Evolutionary conservation across 805 yeast species (phyloP).

Genomic region (Teunomyces kruisii): DNA sequence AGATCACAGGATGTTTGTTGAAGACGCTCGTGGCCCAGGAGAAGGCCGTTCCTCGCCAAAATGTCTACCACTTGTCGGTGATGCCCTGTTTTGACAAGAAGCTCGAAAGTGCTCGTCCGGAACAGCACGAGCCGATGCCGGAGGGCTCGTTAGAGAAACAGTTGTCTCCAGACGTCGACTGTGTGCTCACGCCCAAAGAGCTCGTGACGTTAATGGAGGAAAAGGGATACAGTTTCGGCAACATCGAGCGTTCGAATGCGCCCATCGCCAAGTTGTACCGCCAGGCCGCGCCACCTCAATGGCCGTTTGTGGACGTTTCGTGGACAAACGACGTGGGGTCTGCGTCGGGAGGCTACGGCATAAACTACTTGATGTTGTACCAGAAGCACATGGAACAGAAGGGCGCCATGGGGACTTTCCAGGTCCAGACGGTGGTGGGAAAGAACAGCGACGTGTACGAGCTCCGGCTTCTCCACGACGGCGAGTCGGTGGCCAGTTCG

Average conservation of each 20-base stretch:
- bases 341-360: conserved; percentile 87
- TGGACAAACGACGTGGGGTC: conserved; percentile 82
- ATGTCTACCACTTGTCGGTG: conserved; percentile 76
- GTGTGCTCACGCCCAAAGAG: conserved; percentile 92
- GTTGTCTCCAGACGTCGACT: conserved; percentile 69
- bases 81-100: conserved; percentile 99
- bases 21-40: conserved; percentile 50
- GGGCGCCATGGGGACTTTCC: conserved; percentile 18
- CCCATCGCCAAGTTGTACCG: conserved; percentile 21
- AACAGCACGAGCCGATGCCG: conserved; percentile 31
- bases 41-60: conserved; percentile 25
- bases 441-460: conserved; percentile 78
- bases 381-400: conserved; percentile 21
- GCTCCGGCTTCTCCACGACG: conserved; percentile 49
- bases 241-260: background rate
- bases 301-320: conserved; percentile 60
- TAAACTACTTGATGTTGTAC: conserved; percentile 55
- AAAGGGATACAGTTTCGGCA: background rate
- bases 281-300: conserved; percentile 50
- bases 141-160: conserved; percentile 20
- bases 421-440: conserved; percentile 51
- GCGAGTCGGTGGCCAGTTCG: conserved; percentile 46
- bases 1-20: conserved; percentile 78
- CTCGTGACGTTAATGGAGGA: conserved; percentile 69
- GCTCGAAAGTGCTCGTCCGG: conserved; percentile 88